Evolutionary conservation across 2,329 filamentous ascomycete genomes (phyloP).

Genomic region (Neobulgaria alba): DNA sequence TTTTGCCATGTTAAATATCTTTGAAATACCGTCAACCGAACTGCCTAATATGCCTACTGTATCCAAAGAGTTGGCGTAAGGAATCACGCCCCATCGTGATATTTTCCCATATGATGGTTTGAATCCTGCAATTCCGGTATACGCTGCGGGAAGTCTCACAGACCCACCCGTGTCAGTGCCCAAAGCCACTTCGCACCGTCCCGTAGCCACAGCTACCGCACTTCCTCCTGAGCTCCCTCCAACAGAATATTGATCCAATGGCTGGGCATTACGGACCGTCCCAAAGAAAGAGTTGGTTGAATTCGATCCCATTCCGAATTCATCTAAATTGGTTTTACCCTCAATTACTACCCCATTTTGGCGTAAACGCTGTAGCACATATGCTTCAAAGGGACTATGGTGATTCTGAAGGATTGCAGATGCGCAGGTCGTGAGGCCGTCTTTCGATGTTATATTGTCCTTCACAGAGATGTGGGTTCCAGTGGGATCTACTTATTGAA

Average conservation of each 20-base stretch:
- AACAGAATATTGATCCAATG: constrained; percentile 41
- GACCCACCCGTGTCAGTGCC: constrained; percentile 84
- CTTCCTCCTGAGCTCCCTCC: constrained; percentile 93
- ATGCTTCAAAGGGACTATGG: constrained; percentile 71
- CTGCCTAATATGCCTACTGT: constrained; percentile 57
- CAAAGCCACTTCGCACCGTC: constrained; percentile 53
- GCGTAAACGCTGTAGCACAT: constrained; percentile 62
- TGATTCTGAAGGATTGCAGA: constrained; percentile 64
- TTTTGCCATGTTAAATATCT: constrained; percentile 19
- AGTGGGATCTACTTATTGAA: no score
- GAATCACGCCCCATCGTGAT: constrained; percentile 60
- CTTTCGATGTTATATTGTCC: constrained; percentile 63
- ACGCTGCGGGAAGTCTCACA: constrained; percentile 63
- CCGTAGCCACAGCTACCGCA: constrained; percentile 68
- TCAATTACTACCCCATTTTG: constrained; percentile 44
- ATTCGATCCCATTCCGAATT: constrained; percentile 92
- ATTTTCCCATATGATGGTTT: constrained; percentile 65
- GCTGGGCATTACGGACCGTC: constrained; percentile 37
- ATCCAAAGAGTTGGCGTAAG: constrained; percentile 67
- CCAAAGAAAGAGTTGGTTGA: constrained; percentile 61
- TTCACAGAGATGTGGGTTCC: constrained; percentile 48
- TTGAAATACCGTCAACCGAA: constrained; percentile 30
- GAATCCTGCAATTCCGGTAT: constrained; percentile 59
- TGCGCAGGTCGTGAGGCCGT: constrained; percentile 71
- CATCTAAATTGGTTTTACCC: constrained; percentile 89